Evolutionary conservation across 768 basidiomycete species (phyloP), one percentile per base, ranked within the genome.

Genomic region (Chiua virens): DNA sequence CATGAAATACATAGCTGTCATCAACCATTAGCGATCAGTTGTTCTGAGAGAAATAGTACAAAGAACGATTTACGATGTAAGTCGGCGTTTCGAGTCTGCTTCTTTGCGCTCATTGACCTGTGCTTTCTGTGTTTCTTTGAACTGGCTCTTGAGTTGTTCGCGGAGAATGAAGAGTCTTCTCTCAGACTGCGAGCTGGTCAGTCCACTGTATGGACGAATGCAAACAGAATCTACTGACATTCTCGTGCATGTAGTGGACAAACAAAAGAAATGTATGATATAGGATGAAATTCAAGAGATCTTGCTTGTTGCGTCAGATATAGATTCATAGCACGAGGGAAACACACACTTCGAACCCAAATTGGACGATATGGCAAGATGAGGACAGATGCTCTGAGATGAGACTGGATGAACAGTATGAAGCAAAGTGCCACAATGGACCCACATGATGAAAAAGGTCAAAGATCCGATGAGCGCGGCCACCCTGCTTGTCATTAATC

Each of bases 221-320:
- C 15, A 21, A 10, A 22, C 11, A 3, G 25, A 21, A 15, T 40
- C 20, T n/a, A 43, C 80, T 58, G 56, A 81, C 82, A 39, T 71
- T 79, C 68, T 86, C 85, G 41, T 79, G 74, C 71, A 79, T 79
- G 56, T 84, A 86, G 65, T 85, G 82, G 4, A 88, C 80, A 62
- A 87, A 91, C 18, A 94, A 79, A 53, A 96, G 71, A 68, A 95
- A 92, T 4, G 72, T 75, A 54, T 92, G 87, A 66, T 88, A 95
- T n/a, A 89, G 61, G 46, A 86, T 67, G 60, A 89, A 87, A 71
- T 86, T 83, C 60, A 88, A 76, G 67, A 84, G 73, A 62, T 78
- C 83, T 85, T 54, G 10, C 27, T 37, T 35, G 42, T 41, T 20
- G 23, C 42, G 39, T 62, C 21, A 59, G 45, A 35, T 30, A n/a